phyloP scores from a whole-genome alignment of 129 eudicot species.

The Smallanthus sonchifolius region DNA sequence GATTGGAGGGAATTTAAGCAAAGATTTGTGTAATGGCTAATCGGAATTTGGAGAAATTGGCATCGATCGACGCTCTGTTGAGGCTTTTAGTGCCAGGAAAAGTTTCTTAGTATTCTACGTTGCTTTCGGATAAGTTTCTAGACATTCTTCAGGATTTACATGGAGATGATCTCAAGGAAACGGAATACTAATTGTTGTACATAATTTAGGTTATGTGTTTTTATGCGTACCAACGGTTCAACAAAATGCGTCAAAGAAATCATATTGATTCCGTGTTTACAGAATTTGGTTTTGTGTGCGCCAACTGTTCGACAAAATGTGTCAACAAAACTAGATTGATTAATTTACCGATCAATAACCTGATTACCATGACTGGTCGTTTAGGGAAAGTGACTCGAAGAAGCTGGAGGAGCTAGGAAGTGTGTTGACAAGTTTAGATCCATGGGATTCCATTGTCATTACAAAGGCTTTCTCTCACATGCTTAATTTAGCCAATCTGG shows the following conservation, averaged over 20 bases:
- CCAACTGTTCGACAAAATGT: conserved; percentile 3
- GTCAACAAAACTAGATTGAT: neutral
- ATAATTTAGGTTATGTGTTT: too few relatives aligned
- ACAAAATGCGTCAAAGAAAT: too few relatives aligned
- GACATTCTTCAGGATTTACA: conserved; percentile 94
- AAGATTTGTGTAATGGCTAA: conserved; percentile 45
- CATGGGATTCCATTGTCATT: conserved; percentile 90
- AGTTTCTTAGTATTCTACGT: conserved; percentile 90
- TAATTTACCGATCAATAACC: neutral
- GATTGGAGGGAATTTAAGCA: neutral
- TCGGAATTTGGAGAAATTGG: conserved; percentile 81
- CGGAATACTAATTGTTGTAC: too few relatives aligned
- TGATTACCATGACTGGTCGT: conserved; percentile 10
- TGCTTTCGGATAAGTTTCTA: conserved; percentile 85
- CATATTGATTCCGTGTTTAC: too few relatives aligned
- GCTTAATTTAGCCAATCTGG: conserved; percentile 96
- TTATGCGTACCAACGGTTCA: too few relatives aligned
- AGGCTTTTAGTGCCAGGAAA: conserved; percentile 85
- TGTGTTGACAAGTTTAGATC: conserved; percentile 86
- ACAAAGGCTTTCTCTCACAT: conserved; percentile 94
- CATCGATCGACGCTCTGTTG: conserved; percentile 93
- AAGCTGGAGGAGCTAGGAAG: conserved; percentile 92
- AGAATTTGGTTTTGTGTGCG: neutral
- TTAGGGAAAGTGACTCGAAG: conserved; percentile 56
- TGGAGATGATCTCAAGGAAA: conserved; percentile 91